Conservation (phyloP, 257 asterid species). For the Solanum bulbocastanum region DNA sequence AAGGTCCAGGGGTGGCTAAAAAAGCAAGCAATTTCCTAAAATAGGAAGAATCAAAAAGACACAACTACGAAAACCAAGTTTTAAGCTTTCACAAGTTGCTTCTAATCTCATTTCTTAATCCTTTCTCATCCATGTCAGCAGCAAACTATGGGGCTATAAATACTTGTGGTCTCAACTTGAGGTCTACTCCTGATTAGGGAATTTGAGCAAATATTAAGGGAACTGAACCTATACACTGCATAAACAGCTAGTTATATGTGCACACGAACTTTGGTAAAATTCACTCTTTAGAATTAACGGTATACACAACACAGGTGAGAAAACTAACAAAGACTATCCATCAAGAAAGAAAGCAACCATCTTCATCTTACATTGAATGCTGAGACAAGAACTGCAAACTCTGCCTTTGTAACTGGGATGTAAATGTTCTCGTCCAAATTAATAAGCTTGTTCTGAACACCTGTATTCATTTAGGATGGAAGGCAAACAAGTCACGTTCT, state of each 20-base stretch:
- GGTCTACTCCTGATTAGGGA: not conserved
- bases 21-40: not conserved
- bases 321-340: not conserved
- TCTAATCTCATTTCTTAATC: not conserved
- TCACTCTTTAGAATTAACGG: not conserved
- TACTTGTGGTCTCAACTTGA: not conserved
- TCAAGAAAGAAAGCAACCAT: not conserved
- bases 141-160: not conserved
- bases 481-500: not conserved
- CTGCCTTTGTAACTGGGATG: conserved; percentile 84
- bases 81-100: not conserved
- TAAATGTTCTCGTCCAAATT: conserved; percentile 79
- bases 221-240: not conserved
- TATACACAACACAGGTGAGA: not conserved
- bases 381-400: conserved; percentile 70
- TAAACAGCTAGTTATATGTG: not conserved
- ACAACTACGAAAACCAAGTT: not conserved
- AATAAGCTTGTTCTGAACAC: conserved; percentile 87
- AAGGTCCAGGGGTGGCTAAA: not conserved
- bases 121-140: not conserved
- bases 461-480: conserved; percentile 29
- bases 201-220: not conserved
- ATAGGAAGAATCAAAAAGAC: not conserved
- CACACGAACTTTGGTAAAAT: not conserved
- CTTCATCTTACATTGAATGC: conserved; percentile 65